Conservation (phyloP, 805 yeast species). For the Clavispora vitiphila region DNA sequence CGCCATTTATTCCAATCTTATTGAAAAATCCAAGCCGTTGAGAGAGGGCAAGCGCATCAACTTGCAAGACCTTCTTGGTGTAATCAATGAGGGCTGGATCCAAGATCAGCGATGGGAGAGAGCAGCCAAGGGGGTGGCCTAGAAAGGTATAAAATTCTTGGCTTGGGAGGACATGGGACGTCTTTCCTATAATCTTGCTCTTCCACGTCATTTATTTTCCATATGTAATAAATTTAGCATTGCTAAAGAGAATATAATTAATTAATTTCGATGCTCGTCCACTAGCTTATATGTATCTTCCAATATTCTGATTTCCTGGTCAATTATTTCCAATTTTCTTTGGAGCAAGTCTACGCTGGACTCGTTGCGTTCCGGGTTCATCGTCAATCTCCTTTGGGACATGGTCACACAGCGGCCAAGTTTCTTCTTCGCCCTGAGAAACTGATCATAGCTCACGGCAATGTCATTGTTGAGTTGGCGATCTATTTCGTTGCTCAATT, state of each 20-base stretch:
- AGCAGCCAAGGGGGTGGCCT: conserved; percentile 38
- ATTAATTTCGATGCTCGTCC: conserved; percentile 4
- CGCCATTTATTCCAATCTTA: conserved; percentile 62
- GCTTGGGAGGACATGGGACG: conserved; percentile 12
- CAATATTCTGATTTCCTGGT: conserved; percentile 65
- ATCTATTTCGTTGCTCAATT: conserved; percentile 33
- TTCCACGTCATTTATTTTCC: not conserved
- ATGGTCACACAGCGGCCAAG: conserved; percentile 6
- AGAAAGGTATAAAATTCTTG: too few species aligned
- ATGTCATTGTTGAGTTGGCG: conserved; percentile 31
- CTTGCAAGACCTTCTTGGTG: conserved; percentile 62
- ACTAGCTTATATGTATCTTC: conserved; percentile 46
- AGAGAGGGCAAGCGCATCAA: conserved; percentile 59
- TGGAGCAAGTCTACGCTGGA: conserved; percentile 15
- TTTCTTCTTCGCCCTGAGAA: conserved; percentile 10
- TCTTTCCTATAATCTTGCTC: too few species aligned
- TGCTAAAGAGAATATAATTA: not conserved
- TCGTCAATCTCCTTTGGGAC: conserved; percentile 8
- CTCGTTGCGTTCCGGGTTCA: conserved; percentile 3
- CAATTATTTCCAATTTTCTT: conserved; percentile 58
- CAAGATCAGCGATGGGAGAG: conserved; percentile 71
- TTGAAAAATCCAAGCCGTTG: conserved; percentile 64
- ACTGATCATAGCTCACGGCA: conserved; percentile 15
- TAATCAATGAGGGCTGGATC: conserved; percentile 83
- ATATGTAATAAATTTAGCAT: not conserved